Evolutionary conservation across 139 green algal genomes (phyloP).

Genomic region (Micractinium conductrix): DNA sequence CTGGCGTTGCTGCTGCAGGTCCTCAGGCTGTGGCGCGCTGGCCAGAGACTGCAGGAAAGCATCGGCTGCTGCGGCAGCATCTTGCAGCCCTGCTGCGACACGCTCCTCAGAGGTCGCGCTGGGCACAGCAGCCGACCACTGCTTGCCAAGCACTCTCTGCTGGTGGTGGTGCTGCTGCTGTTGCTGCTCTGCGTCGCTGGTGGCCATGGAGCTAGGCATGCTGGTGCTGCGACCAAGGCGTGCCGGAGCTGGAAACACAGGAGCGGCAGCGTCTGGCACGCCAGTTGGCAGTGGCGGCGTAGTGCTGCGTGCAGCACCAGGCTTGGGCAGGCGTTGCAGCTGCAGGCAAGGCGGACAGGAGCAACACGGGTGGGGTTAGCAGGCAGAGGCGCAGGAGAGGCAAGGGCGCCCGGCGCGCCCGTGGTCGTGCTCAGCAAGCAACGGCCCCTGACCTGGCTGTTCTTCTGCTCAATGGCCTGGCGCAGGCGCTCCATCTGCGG

Average conservation of each 20-base stretch:
- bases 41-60: constrained; percentile 3
- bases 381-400: not conserved
- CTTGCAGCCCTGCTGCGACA: not conserved
- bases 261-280: not conserved
- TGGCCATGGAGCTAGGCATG: not conserved
- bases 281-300: not conserved
- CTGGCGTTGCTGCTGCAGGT: not conserved
- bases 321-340: constrained; percentile 14
- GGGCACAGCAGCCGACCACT: not conserved
- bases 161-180: not conserved
- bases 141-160: not conserved
- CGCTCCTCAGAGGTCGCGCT: not conserved
- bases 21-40: too few species aligned
- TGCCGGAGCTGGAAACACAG: not conserved
- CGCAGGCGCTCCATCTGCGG: constrained; percentile 11
- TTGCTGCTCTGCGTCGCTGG: not conserved
- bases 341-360: too few species aligned
- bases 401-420: not conserved
- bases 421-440: not conserved
- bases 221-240: not conserved
- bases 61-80: constrained; percentile 11
- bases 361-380: not conserved
- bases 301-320: not conserved
- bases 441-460: constrained; percentile 5
- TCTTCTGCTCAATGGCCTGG: constrained; percentile 32